Evolutionary conservation across 2,329 filamentous ascomycete genomes (phyloP).

Genomic region (Trichophyton simii): DNA sequence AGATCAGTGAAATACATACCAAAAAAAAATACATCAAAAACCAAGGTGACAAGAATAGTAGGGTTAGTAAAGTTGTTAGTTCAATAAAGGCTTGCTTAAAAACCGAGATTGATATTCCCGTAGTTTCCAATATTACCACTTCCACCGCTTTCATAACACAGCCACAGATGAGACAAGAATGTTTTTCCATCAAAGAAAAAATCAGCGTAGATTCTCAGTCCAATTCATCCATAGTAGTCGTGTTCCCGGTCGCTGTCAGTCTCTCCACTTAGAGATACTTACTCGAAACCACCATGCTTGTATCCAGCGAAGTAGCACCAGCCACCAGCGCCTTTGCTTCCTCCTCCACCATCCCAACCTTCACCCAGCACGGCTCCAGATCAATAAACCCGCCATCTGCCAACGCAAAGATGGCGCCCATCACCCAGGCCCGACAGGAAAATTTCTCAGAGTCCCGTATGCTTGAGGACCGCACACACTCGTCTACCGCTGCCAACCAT

Average conservation of each 20-base stretch:
- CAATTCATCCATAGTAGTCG: not conserved
- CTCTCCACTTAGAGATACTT: not conserved
- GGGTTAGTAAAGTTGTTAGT: not conserved
- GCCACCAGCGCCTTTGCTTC: slow-evolving; percentile 7
- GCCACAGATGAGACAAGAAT: too few relatives aligned
- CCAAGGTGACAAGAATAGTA: not conserved
- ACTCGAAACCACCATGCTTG: not conserved
- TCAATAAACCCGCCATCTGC: slow-evolving; percentile 12
- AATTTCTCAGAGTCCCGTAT: slow-evolving; percentile 1
- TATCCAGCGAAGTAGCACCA: not conserved
- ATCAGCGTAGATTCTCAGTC: not conserved
- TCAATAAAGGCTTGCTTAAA: not conserved
- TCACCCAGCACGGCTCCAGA: slow-evolving; percentile 12
- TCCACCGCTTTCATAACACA: too few relatives aligned
- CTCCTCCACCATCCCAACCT: slow-evolving; percentile 9
- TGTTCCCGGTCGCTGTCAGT: not conserved
- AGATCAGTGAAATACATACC: not conserved
- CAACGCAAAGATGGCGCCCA: slow-evolving; percentile 12
- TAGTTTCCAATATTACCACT: not conserved
- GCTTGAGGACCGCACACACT: not conserved
- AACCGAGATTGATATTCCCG: not conserved
- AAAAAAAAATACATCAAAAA: not conserved
- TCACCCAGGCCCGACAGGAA: slow-evolving; percentile 11
- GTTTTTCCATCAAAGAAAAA: too few relatives aligned
- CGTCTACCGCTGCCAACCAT: slow-evolving; percentile 11